Percentiles rank a stretch among this genome's conserved stretches.
Conservation (phyloP, 208 protist genomes). For the Acanthamoeba triangularis region DNA sequence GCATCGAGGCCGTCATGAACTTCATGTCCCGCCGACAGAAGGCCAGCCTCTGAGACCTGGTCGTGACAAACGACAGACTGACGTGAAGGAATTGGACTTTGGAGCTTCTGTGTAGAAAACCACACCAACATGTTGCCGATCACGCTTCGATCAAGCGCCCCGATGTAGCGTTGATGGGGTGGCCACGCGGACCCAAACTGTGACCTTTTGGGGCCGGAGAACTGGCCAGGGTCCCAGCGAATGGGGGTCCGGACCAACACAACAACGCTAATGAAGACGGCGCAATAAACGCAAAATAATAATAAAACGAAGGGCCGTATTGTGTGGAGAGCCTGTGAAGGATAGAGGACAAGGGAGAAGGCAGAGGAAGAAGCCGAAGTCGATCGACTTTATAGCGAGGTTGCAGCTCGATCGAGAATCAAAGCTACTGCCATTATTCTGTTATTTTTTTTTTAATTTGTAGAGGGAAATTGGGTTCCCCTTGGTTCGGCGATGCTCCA, state of each 20-base stretch:
- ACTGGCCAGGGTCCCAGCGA: too few relatives aligned
- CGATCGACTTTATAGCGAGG: neutral
- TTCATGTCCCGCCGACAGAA: conserved; percentile 53
- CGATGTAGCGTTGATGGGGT: too few relatives aligned
- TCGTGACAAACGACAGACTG: neutral
- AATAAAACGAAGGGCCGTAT: neutral
- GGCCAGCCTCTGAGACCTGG: conserved; percentile 4
- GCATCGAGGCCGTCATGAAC: conserved; percentile 34
- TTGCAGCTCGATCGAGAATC: neutral
- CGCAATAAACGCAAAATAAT: neutral
- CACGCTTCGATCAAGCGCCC: too few relatives aligned
- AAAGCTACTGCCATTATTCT: neutral
- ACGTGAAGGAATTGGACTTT: too few relatives aligned
- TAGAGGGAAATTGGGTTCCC: too few relatives aligned
- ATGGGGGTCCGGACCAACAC: too few relatives aligned
- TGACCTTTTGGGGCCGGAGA: too few relatives aligned
- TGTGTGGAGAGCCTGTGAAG: neutral
- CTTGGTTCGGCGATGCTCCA: conserved; percentile 11
- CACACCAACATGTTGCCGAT: too few relatives aligned
- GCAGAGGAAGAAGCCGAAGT: neutral
- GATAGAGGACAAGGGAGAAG: neutral
- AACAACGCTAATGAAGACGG: too few relatives aligned
- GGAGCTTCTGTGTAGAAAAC: too few relatives aligned
- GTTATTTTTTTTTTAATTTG: neutral
- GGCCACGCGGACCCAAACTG: too few relatives aligned